These are phyloP conservation scores for Candida dajiaensis DNA, from an alignment of 805 yeast genomes.

Conservation along the genomic window DNA sequence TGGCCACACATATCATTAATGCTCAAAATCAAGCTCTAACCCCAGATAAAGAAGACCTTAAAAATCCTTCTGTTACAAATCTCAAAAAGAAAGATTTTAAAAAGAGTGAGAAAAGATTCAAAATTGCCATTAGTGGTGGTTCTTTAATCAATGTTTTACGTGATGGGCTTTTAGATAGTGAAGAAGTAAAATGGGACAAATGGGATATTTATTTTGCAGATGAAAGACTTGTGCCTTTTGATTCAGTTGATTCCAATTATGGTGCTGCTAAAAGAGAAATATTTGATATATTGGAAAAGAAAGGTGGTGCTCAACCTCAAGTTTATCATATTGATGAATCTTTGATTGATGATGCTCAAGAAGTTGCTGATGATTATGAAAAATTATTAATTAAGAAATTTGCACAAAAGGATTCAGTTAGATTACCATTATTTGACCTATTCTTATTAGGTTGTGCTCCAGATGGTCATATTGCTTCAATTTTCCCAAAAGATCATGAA, in stretches of 20 bases:
- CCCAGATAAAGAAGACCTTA: neutral
- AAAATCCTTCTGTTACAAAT: constrained; percentile 7
- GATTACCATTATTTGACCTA: constrained; percentile 90
- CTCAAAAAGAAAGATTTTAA: constrained; percentile 18
- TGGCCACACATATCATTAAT: constrained; percentile 87
- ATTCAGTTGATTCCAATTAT: constrained; percentile 75
- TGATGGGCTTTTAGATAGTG: constrained; percentile 75
- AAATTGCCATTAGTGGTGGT: constrained; percentile 91
- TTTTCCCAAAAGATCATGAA: constrained; percentile 84
- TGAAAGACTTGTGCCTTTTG: constrained; percentile 89
- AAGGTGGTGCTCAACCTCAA: constrained; percentile 41
- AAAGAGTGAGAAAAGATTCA: constrained; percentile 58
- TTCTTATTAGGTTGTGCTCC: constrained; percentile 96
- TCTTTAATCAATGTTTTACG: constrained; percentile 80
- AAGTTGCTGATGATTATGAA: constrained; percentile 92
- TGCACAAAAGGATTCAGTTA: constrained; percentile 94
- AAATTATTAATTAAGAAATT: constrained; percentile 79
- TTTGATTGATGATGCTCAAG: constrained; percentile 74
- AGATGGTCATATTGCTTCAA: constrained; percentile 96
- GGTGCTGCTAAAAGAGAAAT: constrained; percentile 84
- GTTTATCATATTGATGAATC: constrained; percentile 80
- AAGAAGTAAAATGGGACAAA: constrained; percentile 79
- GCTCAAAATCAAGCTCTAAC: constrained; percentile 62
- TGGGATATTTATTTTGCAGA: constrained; percentile 98
- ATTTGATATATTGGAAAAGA: constrained; percentile 52